Base-by-base conservation (phyloP, 805 yeast species). In the Wickerhamomyces rabaulensis region DNA sequence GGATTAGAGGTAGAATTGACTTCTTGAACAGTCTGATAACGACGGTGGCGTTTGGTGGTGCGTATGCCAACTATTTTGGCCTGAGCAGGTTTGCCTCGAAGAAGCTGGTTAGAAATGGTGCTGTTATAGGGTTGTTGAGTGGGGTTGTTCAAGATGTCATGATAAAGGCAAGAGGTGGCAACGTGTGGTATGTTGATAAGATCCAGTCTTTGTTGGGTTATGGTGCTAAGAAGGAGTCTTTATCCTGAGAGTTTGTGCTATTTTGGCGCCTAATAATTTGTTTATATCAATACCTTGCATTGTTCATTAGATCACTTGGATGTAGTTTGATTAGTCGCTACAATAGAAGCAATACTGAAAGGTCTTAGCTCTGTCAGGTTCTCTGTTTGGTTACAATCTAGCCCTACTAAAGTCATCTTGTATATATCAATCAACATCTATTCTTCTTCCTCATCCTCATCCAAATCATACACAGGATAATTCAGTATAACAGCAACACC, bases 401-500 rank as follows among this genome's bases (percentile, higher is more conserved):
- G n/a, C n/a, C n/a, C n/a, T n/a, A n/a, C n/a, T n/a, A n/a, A n/a
- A n/a, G n/a, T n/a, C n/a, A n/a, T n/a, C n/a, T n/a, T n/a, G n/a
- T n/a, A n/a, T n/a, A n/a, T n/a, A n/a, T n/a, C n/a, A n/a, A n/a
- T n/a, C n/a, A n/a, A n/a, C n/a, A 33, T 46, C 16, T 57, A 59
- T 44, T 66, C 68, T 12, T 73, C 79, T 12, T 73, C 78, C 6
- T 71, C 74, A 16, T 69, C 78, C 37, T 79, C 85, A 39, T 85
- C 95, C 36, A 85, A 77, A 48, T 87, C 95, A 0, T 86, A 88
- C 5, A 90, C 68, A 0, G 97, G 95, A 61, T 85, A 94, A 51
- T 81, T 82, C 52, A 91, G 70, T 35, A 92, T 76, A 46, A 88
- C 94, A 0, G 97, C 99, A 25, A 90, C 78, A 45, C 98, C 99